These are phyloP conservation scores for Tothia fuscella DNA, from an alignment of 2,329 filamentous ascomycete species.

Conservation along the genomic window DNA sequence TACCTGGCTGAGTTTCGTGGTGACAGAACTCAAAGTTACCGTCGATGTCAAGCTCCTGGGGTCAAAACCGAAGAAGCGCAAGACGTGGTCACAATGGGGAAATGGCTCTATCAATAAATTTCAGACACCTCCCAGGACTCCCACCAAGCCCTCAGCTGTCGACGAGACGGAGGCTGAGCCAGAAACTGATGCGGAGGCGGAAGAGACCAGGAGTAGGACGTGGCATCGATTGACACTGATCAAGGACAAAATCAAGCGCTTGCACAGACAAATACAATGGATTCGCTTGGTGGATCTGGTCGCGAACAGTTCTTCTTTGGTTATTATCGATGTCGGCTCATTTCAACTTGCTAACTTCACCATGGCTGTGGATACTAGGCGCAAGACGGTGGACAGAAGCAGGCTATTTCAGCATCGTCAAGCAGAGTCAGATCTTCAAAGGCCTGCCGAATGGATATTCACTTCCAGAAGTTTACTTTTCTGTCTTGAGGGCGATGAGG, in stretches of 20 bases:
- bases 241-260: constrained; percentile 74
- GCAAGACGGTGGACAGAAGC: constrained; percentile 81
- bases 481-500: constrained; percentile 71
- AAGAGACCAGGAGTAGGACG: constrained; percentile 50
- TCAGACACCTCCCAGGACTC: constrained; percentile 11
- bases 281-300: constrained; percentile 81
- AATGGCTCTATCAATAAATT: constrained; percentile 19
- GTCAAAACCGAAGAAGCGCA: constrained; percentile 13
- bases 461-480: constrained; percentile 78
- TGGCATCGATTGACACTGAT: constrained; percentile 68
- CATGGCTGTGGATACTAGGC: constrained; percentile 78
- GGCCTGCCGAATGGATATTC: constrained; percentile 89
- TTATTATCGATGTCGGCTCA: constrained; percentile 69
- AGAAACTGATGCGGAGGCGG: constrained; percentile 15
- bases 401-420: constrained; percentile 76
- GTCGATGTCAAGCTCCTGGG: constrained; percentile 60
- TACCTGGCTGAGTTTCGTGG: constrained; percentile 84
- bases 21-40: constrained; percentile 76
- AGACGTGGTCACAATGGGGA: constrained; percentile 20
- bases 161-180: constrained; percentile 10
- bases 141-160: constrained; percentile 2
- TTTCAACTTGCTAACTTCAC: constrained; percentile 76
- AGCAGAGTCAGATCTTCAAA: constrained; percentile 48
- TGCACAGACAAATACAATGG: constrained; percentile 82
- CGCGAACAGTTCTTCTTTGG: constrained; percentile 66